Base-by-base conservation (phyloP, 169 alveolate genomes). In the Eimeria acervulina region DNA sequence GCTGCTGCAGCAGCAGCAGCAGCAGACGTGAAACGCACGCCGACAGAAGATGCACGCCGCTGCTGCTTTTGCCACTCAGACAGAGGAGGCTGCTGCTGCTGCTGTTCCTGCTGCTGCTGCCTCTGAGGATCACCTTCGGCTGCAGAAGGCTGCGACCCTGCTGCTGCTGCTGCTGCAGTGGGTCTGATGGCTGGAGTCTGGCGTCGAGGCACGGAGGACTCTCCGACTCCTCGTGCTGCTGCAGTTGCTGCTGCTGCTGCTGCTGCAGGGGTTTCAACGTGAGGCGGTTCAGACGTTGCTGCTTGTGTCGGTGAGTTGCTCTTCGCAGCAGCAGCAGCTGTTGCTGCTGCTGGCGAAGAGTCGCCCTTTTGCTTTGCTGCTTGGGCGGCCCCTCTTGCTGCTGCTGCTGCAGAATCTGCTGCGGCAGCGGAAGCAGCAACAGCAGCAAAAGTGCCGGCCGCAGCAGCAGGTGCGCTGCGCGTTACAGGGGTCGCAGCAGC, bases 1-100 rank as follows among this genome's bases (percentile, higher is more conserved):
- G 92, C 92, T 5, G 92, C 36, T 84, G 92, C 76, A n/a, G 92
- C 92, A 13, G 92, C 92, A 47, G 76, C 92, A n/a, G 55, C 92
- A 47, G 52, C 52, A 23, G 31, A 72, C 3, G 92, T 28, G 47
- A 52, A n/a, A 19, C 40, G 21, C 68, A n/a, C 26, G 15, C 42
- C n/a, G 66, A 59, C 12, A 38, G 55, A 23, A 33, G 66, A 40
- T 40, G 36, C 12, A 13, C 90, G 84, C 84, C 38, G 84, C 52
- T n/a, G 84, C 84, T n/a, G 84, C 47, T 21, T 19, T 2, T 19
- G 94, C 81, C n/a, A 80, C 94, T 36, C 74, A 19, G 28, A 72
- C 15, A 76, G 59, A 55, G 26, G 63, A n/a, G 23, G 42, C 52
- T 61, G 63, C 8, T 31, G 84, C 44, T 31, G 47, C 84, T 72